These are phyloP conservation scores for Achaetomium macrosporum DNA, from an alignment of 2,329 filamentous ascomycete genomes.

Conservation along the genomic window DNA sequence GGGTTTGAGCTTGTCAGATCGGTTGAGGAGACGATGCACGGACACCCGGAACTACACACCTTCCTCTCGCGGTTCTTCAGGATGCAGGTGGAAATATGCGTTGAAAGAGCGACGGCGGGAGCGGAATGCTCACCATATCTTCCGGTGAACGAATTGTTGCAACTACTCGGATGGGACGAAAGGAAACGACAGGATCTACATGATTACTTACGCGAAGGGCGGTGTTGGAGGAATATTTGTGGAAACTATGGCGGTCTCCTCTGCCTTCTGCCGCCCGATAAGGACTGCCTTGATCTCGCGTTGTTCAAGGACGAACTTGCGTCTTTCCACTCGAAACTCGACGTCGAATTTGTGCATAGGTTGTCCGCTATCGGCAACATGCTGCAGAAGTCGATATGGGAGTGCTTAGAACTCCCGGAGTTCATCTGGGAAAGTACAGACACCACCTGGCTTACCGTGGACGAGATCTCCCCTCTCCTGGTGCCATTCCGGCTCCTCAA, in stretches of 20 bases:
- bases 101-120: constrained; percentile 1
- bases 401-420: constrained; percentile 19
- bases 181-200: constrained; percentile 14
- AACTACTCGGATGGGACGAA: constrained; percentile 18
- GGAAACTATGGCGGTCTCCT: constrained; percentile 20
- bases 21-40: constrained; percentile 11
- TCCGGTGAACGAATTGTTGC: constrained; percentile 13
- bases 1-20: constrained; percentile 13
- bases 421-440: constrained; percentile 22
- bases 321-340: constrained; percentile 18
- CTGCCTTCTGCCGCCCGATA: constrained; percentile 17
- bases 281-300: constrained; percentile 17
- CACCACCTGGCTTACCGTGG: constrained; percentile 11
- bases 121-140: constrained; percentile 2
- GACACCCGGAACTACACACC: constrained; percentile 15
- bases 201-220: constrained; percentile 24
- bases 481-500: constrained; percentile 17
- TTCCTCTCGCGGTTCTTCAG: constrained; percentile 23
- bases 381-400: constrained; percentile 19
- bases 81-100: constrained; percentile 18
- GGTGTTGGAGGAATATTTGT: constrained; percentile 24
- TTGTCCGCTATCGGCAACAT: constrained; percentile 18
- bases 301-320: constrained; percentile 20
- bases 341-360: constrained; percentile 15
- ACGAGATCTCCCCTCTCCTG: constrained; percentile 18